A percentile compares a stretch with the other conserved stretches of the same genome.
Conservation (phyloP, 352 stramenopile genomes). For the Globisporangium ultimum region DNA sequence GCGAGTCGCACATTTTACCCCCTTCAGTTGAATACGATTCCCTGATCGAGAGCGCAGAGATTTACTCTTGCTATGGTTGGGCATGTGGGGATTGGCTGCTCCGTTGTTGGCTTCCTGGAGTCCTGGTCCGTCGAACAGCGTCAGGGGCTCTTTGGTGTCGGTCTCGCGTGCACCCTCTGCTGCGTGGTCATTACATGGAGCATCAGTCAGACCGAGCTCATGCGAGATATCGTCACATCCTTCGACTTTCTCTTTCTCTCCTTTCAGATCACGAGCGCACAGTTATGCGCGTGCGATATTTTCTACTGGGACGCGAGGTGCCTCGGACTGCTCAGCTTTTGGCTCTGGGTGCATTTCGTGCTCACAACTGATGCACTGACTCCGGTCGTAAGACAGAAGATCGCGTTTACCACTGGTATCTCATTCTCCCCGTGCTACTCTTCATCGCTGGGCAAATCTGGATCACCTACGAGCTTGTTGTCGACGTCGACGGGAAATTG, state of each 20-base stretch:
- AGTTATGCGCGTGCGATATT: constrained; percentile 14
- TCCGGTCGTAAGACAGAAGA: constrained; percentile 8
- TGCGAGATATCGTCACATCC: constrained; percentile 10
- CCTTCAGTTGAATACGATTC: not conserved
- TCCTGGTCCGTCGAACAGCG: too few relatives aligned
- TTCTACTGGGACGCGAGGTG: constrained; percentile 15
- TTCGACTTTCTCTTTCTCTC: constrained; percentile 24
- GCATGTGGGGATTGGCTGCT: not conserved
- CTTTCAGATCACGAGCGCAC: constrained; percentile 13
- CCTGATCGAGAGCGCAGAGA: too few relatives aligned
- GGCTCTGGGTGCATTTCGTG: constrained; percentile 23
- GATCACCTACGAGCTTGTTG: too few relatives aligned
- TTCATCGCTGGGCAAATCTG: not conserved
- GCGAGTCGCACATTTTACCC: constrained; percentile 5
- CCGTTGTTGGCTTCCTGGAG: not conserved
- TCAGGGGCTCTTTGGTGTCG: not conserved
- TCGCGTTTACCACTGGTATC: constrained; percentile 4
- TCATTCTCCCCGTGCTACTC: constrained; percentile 4
- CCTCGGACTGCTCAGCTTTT: constrained; percentile 4
- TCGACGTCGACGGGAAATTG: not conserved
- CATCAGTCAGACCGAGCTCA: constrained; percentile 4
- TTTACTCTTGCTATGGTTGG: not conserved
- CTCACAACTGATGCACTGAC: constrained; percentile 18
- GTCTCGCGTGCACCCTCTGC: not conserved
- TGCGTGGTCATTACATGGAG: not conserved